phyloP scores from a whole-genome alignment of 306 rosid genomes.

The Castanea sativa region DNA sequence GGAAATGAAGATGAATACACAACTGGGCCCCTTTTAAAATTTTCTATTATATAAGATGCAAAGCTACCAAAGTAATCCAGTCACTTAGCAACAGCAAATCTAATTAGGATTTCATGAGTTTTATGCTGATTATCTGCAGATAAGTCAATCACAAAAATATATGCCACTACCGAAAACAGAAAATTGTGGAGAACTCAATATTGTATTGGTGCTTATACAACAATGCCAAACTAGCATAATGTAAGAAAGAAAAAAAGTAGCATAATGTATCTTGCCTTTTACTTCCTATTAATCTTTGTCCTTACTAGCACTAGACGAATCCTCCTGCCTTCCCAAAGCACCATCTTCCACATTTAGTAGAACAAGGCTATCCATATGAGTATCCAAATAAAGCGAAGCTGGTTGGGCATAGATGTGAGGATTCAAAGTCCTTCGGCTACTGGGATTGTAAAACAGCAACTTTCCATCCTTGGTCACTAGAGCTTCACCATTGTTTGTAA shows the following conservation, averaged over 20 bases:
- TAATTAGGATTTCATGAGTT: too few relatives aligned
- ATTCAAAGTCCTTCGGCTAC: background rate
- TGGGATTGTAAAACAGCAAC: constrained; percentile 3
- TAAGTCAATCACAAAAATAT: too few relatives aligned
- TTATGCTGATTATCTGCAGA: too few relatives aligned
- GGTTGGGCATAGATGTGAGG: too few relatives aligned
- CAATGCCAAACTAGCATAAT: background rate
- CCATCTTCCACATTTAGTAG: background rate
- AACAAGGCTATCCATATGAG: background rate
- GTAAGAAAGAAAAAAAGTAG: background rate
- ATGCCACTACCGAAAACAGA: too few relatives aligned
- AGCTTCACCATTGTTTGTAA: background rate
- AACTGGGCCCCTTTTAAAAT: too few relatives aligned
- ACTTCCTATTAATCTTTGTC: background rate
- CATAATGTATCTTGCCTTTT: background rate
- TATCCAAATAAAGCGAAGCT: background rate
- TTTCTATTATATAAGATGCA: too few relatives aligned
- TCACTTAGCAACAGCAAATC: too few relatives aligned
- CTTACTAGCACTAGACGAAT: background rate
- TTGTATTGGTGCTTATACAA: background rate
- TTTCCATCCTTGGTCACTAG: background rate
- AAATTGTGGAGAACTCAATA: background rate
- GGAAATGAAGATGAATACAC: too few relatives aligned
- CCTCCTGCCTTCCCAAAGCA: background rate
- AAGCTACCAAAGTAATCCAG: too few relatives aligned